These are phyloP conservation scores for Stephanodiscus triporus DNA, from an alignment of 108 stramenopile genomes.

Conservation along the genomic window DNA sequence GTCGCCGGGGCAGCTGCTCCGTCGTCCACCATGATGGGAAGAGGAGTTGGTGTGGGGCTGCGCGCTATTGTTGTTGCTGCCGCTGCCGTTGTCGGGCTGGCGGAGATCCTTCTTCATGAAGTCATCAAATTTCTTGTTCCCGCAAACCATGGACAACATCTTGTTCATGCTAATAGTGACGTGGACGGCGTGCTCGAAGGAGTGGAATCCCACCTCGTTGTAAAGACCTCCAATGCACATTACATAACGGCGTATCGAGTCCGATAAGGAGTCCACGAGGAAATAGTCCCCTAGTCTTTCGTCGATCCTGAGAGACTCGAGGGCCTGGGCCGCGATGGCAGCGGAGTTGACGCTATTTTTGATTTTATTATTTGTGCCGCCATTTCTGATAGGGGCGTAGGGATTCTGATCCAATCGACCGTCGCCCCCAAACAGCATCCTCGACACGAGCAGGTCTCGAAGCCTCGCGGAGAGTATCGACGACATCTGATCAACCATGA, in stretches of 20 bases:
- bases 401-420: not conserved
- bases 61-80: not conserved
- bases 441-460: constrained; percentile 20
- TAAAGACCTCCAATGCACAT: constrained; percentile 39
- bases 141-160: constrained; percentile 32
- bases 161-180: constrained; percentile 58
- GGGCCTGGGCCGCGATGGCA: not conserved
- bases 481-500: constrained; percentile 39
- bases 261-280: constrained; percentile 19
- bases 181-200: constrained; percentile 67
- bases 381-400: not conserved
- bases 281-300: constrained; percentile 20
- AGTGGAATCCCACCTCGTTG: constrained; percentile 63
- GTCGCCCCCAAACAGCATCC: not conserved
- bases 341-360: not conserved
- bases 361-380: not conserved
- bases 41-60: not conserved
- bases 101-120: not conserved
- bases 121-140: not conserved
- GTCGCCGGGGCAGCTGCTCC: not conserved
- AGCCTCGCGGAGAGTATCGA: constrained; percentile 22
- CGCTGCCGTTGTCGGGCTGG: not conserved
- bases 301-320: constrained; percentile 32
- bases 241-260: constrained; percentile 32
- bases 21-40: too few relatives aligned